These are phyloP conservation scores for Antrodiella citrinella DNA, from an alignment of 768 basidiomycete species.

Conservation along the genomic window DNA sequence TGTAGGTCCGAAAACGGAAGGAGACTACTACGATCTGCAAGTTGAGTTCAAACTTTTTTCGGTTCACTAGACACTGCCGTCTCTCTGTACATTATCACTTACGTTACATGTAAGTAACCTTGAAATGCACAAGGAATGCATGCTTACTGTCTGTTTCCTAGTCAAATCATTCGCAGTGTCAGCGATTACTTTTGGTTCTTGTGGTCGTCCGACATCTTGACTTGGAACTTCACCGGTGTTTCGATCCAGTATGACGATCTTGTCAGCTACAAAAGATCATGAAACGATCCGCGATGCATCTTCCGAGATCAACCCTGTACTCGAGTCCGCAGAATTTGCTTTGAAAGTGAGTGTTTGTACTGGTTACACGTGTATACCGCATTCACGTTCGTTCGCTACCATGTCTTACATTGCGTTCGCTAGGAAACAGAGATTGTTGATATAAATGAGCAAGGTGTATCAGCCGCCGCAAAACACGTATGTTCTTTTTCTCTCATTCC, in stretches of 20 bases:
- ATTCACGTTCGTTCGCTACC: too few species aligned
- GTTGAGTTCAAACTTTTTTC: too few species aligned
- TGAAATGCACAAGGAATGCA: too few species aligned
- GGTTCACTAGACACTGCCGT: too few species aligned
- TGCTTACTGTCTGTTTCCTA: too few species aligned
- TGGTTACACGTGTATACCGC: too few species aligned
- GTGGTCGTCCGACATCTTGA: background rate
- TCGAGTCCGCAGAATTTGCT: slow-evolving; percentile 48
- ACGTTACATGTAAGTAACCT: too few species aligned
- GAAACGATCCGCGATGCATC: background rate
- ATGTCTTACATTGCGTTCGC: too few species aligned
- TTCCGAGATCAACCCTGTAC: slow-evolving; percentile 43
- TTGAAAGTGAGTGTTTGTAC: slow-evolving; percentile 49
- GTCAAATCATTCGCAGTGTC: too few species aligned
- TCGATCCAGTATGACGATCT: background rate
- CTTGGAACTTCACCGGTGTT: background rate
- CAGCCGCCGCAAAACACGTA: slow-evolving; percentile 60
- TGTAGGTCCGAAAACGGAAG: too few species aligned
- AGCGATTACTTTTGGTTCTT: background rate
- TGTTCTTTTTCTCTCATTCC: slow-evolving; percentile 17
- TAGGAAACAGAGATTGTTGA: slow-evolving; percentile 55
- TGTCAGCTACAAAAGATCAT: background rate
- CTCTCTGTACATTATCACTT: too few species aligned
- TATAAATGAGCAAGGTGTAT: slow-evolving; percentile 53
- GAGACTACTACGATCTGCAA: too few species aligned